Conservation (phyloP, 257 asterid genomes). For the Salvia miltiorrhiza region DNA sequence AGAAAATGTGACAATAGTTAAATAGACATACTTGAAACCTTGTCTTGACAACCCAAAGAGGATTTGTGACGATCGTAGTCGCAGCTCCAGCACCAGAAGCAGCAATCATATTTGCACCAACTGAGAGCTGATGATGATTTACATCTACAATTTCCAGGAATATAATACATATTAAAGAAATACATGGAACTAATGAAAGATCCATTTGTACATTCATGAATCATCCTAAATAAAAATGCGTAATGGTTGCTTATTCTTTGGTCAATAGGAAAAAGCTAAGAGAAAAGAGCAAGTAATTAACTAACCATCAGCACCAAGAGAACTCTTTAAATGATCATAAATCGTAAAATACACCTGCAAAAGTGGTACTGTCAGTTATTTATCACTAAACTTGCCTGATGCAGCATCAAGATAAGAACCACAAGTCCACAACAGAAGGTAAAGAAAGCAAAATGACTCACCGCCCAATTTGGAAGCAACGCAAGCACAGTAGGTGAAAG, state of each 20-base stretch:
- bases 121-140: conserved; percentile 75
- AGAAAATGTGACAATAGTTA: conserved; percentile 1
- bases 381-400: conserved; percentile 9
- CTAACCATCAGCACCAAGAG: conserved; percentile 84
- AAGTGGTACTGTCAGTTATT: conserved; percentile 20
- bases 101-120: conserved; percentile 91
- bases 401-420: not conserved
- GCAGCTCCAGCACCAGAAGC: conserved; percentile 99
- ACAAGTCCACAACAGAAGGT: not conserved
- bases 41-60: conserved; percentile 98
- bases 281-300: conserved; percentile 19
- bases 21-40: conserved; percentile 72
- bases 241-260: not conserved
- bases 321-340: conserved; percentile 78
- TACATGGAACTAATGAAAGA: not conserved
- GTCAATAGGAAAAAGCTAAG: not conserved
- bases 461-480: conserved; percentile 97
- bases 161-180: conserved; percentile 4
- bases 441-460: conserved; percentile 28
- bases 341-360: conserved; percentile 91
- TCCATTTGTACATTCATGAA: not conserved
- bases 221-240: not conserved
- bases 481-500: conserved; percentile 95
- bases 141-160: conserved; percentile 51
- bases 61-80: conserved; percentile 80